Evolutionary conservation across 2,329 filamentous ascomycete species (phyloP), one percentile per base, ranked within the genome.

Genomic region (Diaporthe ilicicola): DNA sequence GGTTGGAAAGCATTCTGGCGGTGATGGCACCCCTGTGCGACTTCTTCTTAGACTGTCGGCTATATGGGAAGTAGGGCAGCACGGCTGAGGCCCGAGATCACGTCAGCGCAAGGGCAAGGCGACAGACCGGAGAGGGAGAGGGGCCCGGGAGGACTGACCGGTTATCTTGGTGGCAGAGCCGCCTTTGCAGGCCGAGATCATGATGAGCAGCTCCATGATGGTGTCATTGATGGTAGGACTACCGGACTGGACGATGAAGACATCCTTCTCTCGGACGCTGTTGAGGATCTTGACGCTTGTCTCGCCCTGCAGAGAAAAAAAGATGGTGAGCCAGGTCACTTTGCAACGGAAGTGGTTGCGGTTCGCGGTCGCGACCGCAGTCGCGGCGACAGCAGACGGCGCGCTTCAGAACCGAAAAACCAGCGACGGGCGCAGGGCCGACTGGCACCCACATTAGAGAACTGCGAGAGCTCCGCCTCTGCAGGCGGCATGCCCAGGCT

Each of bases 31-130:
- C 96, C 75, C 96, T 90, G 79, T 98, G 95, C 70, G 94, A 94
- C 84, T 99, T 99, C 88, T 98, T 98, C 87, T 99, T 99, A 71
- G 95, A 98, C 82, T 99, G 96, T 73, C 96, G 94, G 76, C 94
- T 98, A 85, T 99, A 99, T n/a, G 96, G 96, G 79, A 98, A 99
- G 84, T 98, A 98, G 15, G 94, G 94, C 78, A 96, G 89, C 74
- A 96, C 93, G 75, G 94, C 94, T 95, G 78, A 4, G 71, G 66
- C 19, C 37, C 50, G 29, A 12, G n/a, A n/a, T n/a, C n/a, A n/a
- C 8, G 62, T 71, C 34, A 71, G 56, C 9, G 19, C 34, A 67
- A 51, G 37, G 53, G 44, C 2, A 72, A 24, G 17, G 48, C 46
- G 24, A 68, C 61, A 10, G 32, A 53, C 29, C 53, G 39, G 24